Conservation (phyloP, 768 basidiomycete species). For the Sarcodon aspratus region DNA sequence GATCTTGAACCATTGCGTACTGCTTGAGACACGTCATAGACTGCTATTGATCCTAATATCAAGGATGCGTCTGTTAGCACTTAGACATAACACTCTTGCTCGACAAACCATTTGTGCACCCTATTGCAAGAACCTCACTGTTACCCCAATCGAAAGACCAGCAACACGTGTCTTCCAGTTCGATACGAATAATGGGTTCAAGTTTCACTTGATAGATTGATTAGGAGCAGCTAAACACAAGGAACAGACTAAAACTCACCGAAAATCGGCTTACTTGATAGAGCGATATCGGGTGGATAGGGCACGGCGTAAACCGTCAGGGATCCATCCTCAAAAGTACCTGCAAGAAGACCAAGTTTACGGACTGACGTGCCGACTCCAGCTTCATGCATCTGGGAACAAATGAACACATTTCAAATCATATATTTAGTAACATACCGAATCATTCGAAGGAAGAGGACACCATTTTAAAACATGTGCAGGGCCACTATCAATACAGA, state of each 20-base stretch:
- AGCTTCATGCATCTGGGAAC: neutral
- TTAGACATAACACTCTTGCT: neutral
- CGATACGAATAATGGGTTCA: conserved; percentile 60
- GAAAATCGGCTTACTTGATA: conserved; percentile 29
- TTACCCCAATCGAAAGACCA: conserved; percentile 87
- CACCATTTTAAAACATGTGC: conserved; percentile 87
- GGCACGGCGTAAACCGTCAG: conserved; percentile 73
- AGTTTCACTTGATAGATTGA: conserved; percentile 34
- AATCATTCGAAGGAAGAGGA: conserved; percentile 74
- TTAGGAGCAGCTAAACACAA: neutral
- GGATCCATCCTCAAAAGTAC: conserved; percentile 81
- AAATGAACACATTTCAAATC: neutral
- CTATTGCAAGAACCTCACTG: conserved; percentile 71
- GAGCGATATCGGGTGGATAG: conserved; percentile 46
- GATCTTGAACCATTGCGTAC: neutral
- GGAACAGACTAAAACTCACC: conserved; percentile 23
- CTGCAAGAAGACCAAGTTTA: conserved; percentile 78
- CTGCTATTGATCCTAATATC: conserved; percentile 19
- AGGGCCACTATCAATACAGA: conserved; percentile 76
- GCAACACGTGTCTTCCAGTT: conserved; percentile 65
- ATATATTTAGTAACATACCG: conserved; percentile 1
- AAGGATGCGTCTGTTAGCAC: no score
- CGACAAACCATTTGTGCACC: conserved; percentile 66
- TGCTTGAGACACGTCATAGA: conserved; percentile 21
- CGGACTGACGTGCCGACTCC: conserved; percentile 14